Conservation (phyloP, 2,329 filamentous ascomycete species). For the Colletotrichum truncatum region DNA sequence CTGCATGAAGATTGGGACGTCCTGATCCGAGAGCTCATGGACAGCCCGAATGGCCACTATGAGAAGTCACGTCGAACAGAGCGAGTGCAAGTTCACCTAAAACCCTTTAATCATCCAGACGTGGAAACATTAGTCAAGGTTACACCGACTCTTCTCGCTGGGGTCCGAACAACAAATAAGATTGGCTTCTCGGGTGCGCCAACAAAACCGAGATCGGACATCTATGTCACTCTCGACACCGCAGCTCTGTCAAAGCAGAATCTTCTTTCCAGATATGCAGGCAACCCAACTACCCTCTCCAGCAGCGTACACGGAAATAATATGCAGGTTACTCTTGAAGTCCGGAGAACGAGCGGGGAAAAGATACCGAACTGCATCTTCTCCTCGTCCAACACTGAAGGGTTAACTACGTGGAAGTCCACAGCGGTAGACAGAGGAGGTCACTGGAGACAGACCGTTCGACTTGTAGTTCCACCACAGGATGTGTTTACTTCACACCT, state of each 20-base stretch:
- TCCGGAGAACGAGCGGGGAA: constrained; percentile 80
- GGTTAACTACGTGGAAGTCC: constrained; percentile 88
- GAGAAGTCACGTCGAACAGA: constrained; percentile 78
- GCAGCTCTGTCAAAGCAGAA: constrained; percentile 83
- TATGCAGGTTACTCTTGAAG: constrained; percentile 88
- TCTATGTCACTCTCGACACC: constrained; percentile 87
- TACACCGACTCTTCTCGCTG: constrained; percentile 87
- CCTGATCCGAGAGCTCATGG: constrained; percentile 76
- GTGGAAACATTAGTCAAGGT: constrained; percentile 83
- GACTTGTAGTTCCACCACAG: constrained; percentile 79
- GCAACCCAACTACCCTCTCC: constrained; percentile 78
- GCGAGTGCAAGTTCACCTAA: constrained; percentile 81
- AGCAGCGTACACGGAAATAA: constrained; percentile 73
- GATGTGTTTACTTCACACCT: constrained; percentile 87
- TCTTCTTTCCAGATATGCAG: constrained; percentile 70
- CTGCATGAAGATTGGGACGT: constrained; percentile 76
- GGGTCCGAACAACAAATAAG: constrained; percentile 82
- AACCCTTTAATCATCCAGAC: constrained; percentile 80
- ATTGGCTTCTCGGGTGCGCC: constrained; percentile 95
- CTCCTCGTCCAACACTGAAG: constrained; percentile 81
- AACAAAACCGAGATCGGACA: constrained; percentile 88
- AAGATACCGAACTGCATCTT: constrained; percentile 90
- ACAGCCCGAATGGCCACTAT: constrained; percentile 78
- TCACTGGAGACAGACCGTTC: constrained; percentile 88
- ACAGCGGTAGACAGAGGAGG: constrained; percentile 82